These are phyloP conservation scores for Rhizophora mangle DNA, from an alignment of 345 rosid genomes.

Conservation along the genomic window DNA sequence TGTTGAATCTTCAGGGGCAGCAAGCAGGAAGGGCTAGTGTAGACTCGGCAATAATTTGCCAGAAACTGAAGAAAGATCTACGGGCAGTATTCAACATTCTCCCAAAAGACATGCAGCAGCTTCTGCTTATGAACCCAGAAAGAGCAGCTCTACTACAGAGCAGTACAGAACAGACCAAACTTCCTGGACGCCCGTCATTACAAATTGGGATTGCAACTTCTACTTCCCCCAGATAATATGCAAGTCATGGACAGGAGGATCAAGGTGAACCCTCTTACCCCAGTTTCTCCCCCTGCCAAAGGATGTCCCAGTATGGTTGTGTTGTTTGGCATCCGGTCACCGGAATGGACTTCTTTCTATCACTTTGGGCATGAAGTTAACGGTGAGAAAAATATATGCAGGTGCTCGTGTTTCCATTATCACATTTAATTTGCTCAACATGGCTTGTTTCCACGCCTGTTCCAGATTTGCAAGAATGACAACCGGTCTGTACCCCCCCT, in stretches of 20 bases:
- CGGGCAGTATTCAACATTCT: constrained; percentile 64
- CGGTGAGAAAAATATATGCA: constrained; percentile 29
- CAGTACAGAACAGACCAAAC: constrained; percentile 25
- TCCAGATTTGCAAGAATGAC: constrained; percentile 9
- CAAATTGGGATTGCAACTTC: constrained; percentile 25
- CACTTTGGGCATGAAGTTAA: constrained; percentile 8
- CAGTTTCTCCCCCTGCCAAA: constrained; percentile 18
- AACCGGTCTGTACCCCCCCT: background rate
- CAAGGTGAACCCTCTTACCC: constrained; percentile 12
- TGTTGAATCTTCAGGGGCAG: constrained; percentile 41
- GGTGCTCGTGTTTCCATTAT: background rate
- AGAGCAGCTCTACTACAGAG: constrained; percentile 65
- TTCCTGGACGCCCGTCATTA: constrained; percentile 29
- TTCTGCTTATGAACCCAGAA: constrained; percentile 80
- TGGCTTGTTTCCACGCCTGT: constrained; percentile 9
- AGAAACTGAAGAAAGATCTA: constrained; percentile 78
- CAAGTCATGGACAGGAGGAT: background rate
- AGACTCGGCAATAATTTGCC: constrained; percentile 43
- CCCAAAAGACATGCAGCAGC: constrained; percentile 86
- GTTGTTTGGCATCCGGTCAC: constrained; percentile 10
- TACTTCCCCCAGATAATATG: constrained; percentile 22
- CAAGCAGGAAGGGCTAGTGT: constrained; percentile 42
- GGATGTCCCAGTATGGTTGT: constrained; percentile 7
- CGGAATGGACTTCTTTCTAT: constrained; percentile 21
- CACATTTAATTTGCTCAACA: constrained; percentile 9